phyloP scores from a whole-genome alignment of 371 early-diverging fungal species.

The Coemansia sp. region DNA sequence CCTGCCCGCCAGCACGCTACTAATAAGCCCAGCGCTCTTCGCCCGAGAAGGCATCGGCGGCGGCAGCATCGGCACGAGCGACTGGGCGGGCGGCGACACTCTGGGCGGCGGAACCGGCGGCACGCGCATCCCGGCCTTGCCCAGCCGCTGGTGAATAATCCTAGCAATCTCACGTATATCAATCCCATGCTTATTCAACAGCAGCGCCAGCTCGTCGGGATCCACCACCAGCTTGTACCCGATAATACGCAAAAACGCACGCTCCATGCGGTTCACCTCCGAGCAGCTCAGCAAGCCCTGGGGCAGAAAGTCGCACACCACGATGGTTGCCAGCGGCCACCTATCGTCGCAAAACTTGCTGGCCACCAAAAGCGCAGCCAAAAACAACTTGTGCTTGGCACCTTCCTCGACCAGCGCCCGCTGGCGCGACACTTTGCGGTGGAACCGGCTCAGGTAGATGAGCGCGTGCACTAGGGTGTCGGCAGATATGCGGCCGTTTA shows the following conservation, averaged over 20 bases:
- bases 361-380: constrained; percentile 46
- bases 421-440: constrained; percentile 28
- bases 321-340: constrained; percentile 41
- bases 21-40: neutral
- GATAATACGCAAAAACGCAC: constrained; percentile 44
- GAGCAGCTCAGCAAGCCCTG: constrained; percentile 22
- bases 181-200: constrained; percentile 40
- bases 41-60: neutral
- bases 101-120: neutral
- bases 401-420: constrained; percentile 43
- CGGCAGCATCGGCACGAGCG: neutral
- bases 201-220: constrained; percentile 38
- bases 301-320: constrained; percentile 44
- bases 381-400: constrained; percentile 50
- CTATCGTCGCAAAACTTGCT: constrained; percentile 53
- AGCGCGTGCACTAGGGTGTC: constrained; percentile 49
- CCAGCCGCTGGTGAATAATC: neutral
- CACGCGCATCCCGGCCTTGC: neutral
- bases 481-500: constrained; percentile 47
- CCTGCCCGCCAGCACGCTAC: neutral
- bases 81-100: too few relatives aligned
- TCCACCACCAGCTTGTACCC: constrained; percentile 44
- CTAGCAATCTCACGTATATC: constrained; percentile 40
- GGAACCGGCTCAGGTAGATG: constrained; percentile 47
- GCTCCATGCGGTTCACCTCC: constrained; percentile 50